A percentile compares a stretch with the other conserved stretches of the same genome.
phyloP scores from a whole-genome alignment of 2,329 filamentous ascomycete genomes.

The Calonectria hongkongensis region DNA sequence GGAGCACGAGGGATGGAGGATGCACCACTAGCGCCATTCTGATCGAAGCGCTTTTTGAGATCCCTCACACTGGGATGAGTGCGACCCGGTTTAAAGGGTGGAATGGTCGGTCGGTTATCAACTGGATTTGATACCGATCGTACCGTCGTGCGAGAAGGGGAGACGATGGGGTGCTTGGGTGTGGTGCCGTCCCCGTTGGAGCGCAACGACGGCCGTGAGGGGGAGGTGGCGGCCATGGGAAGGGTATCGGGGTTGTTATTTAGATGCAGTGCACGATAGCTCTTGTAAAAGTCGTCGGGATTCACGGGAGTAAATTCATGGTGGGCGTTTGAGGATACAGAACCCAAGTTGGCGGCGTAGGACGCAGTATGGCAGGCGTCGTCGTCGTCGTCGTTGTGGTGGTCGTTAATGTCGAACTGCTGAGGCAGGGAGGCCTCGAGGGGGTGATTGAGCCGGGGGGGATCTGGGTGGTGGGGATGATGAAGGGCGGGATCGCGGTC shows the following conservation, averaged over 20 bases:
- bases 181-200: conserved; percentile 71
- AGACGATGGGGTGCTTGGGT: conserved; percentile 67
- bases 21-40: conserved; percentile 64
- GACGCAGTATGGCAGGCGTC: conserved; percentile 50
- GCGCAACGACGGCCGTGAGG: conserved; percentile 66
- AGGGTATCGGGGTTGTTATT: conserved; percentile 59
- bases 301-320: conserved; percentile 67
- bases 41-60: conserved; percentile 86
- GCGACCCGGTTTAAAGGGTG: conserved; percentile 57
- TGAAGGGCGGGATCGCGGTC: conserved; percentile 39
- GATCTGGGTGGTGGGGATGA: conserved; percentile 36
- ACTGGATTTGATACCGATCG: conserved; percentile 76
- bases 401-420: conserved; percentile 46
- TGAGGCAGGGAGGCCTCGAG: conserved; percentile 50
- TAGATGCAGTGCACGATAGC: conserved; percentile 64
- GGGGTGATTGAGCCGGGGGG: conserved; percentile 40
- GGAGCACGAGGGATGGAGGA: conserved; percentile 61
- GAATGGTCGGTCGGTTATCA: conserved; percentile 63
- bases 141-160: conserved; percentile 63
- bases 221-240: conserved; percentile 63
- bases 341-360: conserved; percentile 49
- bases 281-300: conserved; percentile 74
- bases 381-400: conserved; percentile 45
- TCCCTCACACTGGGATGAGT: conserved; percentile 85
- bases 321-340: conserved; percentile 52